A percentile compares a stretch with the other conserved stretches of the same genome.
phyloP scores from a whole-genome alignment of 75 land plant genomes.

The Ceratopteris richardii region DNA sequence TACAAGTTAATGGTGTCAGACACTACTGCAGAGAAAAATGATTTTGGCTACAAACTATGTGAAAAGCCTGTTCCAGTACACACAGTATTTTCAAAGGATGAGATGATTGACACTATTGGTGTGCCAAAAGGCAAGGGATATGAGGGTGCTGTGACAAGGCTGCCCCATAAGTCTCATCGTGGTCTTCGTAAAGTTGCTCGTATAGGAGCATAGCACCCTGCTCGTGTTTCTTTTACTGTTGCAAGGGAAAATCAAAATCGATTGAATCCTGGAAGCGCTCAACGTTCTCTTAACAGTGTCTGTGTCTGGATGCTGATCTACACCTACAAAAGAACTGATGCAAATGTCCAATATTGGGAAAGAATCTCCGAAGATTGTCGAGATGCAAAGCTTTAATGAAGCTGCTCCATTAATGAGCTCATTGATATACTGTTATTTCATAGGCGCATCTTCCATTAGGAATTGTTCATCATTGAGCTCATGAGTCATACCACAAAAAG shows the following conservation, averaged over 20 bases:
- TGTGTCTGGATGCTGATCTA: too few species aligned
- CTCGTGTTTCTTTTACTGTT: slow-evolving; percentile 41
- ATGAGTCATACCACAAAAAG: too few species aligned
- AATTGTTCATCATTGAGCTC: too few species aligned
- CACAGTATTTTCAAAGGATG: slow-evolving; percentile 39
- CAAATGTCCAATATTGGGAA: too few species aligned
- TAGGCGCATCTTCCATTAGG: too few species aligned
- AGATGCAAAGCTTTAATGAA: too few species aligned
- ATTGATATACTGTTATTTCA: too few species aligned
- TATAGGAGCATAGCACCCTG: slow-evolving; percentile 55
- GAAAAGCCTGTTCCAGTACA: slow-evolving; percentile 37
- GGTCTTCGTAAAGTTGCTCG: slow-evolving; percentile 46
- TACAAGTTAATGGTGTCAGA: slow-evolving; percentile 93
- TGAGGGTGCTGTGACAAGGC: slow-evolving; percentile 42
- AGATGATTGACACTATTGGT: slow-evolving; percentile 43
- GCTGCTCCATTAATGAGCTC: too few species aligned
- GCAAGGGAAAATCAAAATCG: slow-evolving; percentile 44
- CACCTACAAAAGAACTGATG: too few species aligned
- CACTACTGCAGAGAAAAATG: slow-evolving; percentile 62
- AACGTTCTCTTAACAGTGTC: background rate
- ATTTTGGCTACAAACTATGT: slow-evolving; percentile 56
- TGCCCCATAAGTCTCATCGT: slow-evolving; percentile 41
- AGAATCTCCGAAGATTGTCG: too few species aligned
- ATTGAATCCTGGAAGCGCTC: too few species aligned
- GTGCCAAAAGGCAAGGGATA: slow-evolving; percentile 45